Evolutionary conservation across 2,329 filamentous ascomycete genomes (phyloP).

Genomic region (Penicillium brasilianum): DNA sequence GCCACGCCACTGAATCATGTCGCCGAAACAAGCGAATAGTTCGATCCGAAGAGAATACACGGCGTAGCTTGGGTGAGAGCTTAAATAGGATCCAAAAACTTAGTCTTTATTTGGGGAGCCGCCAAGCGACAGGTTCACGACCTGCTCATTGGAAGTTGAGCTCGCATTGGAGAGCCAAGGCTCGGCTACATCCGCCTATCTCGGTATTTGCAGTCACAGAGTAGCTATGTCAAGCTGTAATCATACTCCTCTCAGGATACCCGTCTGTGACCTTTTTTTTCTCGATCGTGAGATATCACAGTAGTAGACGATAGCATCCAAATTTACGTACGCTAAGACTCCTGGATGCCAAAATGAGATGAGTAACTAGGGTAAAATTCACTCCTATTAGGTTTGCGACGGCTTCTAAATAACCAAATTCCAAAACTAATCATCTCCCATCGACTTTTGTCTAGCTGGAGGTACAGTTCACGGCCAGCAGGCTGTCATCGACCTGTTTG

Average conservation of each 20-base stretch:
- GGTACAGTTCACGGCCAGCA: constrained; percentile 45
- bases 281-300: too few species aligned
- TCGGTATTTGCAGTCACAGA: too few species aligned
- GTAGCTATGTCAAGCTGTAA: too few species aligned
- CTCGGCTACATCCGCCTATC: background rate
- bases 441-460: constrained; percentile 16
- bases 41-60: background rate
- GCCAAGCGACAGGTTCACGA: background rate
- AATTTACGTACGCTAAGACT: background rate
- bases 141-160: background rate
- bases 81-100: too few species aligned
- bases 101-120: too few species aligned
- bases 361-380: background rate
- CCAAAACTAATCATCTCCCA: background rate
- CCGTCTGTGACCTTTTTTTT: too few species aligned
- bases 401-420: background rate
- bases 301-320: too few species aligned
- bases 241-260: too few species aligned
- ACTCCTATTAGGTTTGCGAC: background rate
- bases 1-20: background rate
- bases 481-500: constrained; percentile 37
- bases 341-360: background rate
- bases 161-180: background rate
- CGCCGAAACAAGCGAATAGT: background rate
- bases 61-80: background rate